Evolutionary conservation across 176 grass and related monocot genomes (phyloP).

Genomic region (Oryza longistaminata): DNA sequence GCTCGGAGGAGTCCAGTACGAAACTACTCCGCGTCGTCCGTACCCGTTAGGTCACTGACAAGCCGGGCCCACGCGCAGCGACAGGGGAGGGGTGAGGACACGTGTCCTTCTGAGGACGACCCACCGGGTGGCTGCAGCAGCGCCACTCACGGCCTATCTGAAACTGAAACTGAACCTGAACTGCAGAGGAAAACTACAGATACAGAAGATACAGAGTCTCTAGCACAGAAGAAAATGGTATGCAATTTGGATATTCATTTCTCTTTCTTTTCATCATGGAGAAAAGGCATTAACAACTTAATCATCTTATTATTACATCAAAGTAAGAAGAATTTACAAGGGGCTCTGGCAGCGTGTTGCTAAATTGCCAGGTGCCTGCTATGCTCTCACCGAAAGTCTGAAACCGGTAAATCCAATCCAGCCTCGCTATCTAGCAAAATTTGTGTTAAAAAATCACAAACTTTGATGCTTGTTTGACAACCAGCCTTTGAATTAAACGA

Average conservation of each 20-base stretch:
- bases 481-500: slow-evolving; percentile 4
- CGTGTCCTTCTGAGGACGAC: background rate
- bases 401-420: background rate
- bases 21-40: background rate
- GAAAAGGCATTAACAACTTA: background rate
- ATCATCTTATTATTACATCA: slow-evolving; percentile 10
- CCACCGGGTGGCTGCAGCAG: background rate
- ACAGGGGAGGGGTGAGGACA: background rate
- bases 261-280: background rate
- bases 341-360: background rate
- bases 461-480: slow-evolving; percentile 4
- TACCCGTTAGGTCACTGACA: background rate
- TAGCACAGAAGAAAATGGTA: background rate
- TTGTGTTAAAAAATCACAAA: background rate
- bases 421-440: slow-evolving; percentile 11
- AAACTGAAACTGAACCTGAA: too few species aligned
- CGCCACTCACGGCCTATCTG: slow-evolving; percentile 51
- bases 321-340: slow-evolving; percentile 33
- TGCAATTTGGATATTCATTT: background rate
- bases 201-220: too few species aligned
- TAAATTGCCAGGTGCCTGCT: background rate
- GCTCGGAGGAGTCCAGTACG: background rate
- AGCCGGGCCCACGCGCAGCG: background rate
- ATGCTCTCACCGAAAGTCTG: background rate
- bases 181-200: too few species aligned